A percentile compares a stretch with the other conserved stretches of the same genome.
Evolutionary conservation across 2,329 filamentous ascomycete genomes (phyloP).

Genomic region (Pseudopyricularia javanii): DNA sequence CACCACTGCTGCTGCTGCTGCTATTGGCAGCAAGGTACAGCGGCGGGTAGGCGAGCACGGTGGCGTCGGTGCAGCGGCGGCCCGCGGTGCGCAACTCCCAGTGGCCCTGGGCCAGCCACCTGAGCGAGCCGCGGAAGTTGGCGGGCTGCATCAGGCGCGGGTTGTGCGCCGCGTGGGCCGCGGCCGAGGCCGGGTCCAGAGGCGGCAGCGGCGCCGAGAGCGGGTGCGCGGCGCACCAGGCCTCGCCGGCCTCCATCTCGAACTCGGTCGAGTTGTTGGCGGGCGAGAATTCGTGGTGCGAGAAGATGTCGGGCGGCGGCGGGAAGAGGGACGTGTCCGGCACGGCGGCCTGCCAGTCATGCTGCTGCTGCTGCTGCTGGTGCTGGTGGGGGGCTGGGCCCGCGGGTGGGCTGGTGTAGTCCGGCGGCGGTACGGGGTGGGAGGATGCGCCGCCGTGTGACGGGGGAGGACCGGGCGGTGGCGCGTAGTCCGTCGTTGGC

Average conservation of each 20-base stretch:
- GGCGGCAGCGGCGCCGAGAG: constrained; percentile 33
- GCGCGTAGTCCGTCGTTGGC: constrained; percentile 7
- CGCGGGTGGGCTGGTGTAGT: constrained; percentile 14
- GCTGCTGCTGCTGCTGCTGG: constrained; percentile 22
- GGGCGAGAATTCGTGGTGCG: constrained; percentile 50
- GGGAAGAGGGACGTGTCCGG: constrained; percentile 63
- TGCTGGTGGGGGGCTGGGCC: constrained; percentile 20
- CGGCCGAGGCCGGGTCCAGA: constrained; percentile 22
- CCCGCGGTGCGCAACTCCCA: constrained; percentile 33
- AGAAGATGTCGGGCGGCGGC: constrained; percentile 56
- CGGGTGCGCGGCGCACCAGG: constrained; percentile 52
- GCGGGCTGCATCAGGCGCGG: constrained; percentile 41
- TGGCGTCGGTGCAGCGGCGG: constrained; percentile 41
- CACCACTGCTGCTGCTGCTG: constrained; percentile 7
- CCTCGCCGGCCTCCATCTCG: constrained; percentile 43
- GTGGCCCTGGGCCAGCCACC: constrained; percentile 31
- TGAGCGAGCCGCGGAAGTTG: constrained; percentile 32
- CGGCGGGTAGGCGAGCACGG: constrained; percentile 56
- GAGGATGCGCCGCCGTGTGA: constrained; percentile 11
- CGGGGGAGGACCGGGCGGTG: constrained; percentile 15
- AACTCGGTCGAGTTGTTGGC: constrained; percentile 48
- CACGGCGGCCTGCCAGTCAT: constrained; percentile 60
- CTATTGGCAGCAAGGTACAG: constrained; percentile 51
- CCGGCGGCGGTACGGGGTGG: constrained; percentile 2
- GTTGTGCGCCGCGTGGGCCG: constrained; percentile 36